Evolutionary conservation across 1,139 yeast genomes (phyloP).

Genomic region (Insectozyma bohioensis): DNA sequence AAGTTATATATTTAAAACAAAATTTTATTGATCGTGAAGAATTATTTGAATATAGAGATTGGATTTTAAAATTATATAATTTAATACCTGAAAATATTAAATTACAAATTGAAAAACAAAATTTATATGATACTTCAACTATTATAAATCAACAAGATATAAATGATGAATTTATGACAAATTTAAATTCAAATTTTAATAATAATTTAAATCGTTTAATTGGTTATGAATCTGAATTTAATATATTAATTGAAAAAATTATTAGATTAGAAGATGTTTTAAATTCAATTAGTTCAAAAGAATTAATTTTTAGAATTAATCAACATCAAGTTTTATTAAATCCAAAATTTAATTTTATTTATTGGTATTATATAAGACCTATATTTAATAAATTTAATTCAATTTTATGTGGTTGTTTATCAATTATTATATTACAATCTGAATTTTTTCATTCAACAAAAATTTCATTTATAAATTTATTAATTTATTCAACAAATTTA

Average conservation of each 20-base stretch:
- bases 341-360: conserved; percentile 28
- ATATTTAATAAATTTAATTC: conserved; percentile 40
- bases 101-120: conserved; percentile 36
- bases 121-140: conserved; percentile 20
- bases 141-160: conserved; percentile 29
- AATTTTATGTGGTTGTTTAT: conserved; percentile 34
- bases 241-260: conserved; percentile 31
- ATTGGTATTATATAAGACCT: conserved; percentile 48
- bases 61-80: conserved; percentile 36
- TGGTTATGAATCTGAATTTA: conserved; percentile 45
- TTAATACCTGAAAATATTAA: conserved; percentile 37
- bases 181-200: conserved; percentile 39
- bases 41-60: conserved; percentile 38
- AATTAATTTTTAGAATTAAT: conserved; percentile 28
- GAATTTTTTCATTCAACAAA: conserved; percentile 73
- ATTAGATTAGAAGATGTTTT: conserved; percentile 43
- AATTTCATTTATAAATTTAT: conserved; percentile 58
- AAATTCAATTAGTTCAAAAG: conserved; percentile 34
- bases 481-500: conserved; percentile 29
- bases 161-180: conserved; percentile 32
- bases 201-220: conserved; percentile 35
- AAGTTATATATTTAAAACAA: conserved; percentile 50
- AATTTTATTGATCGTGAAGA: conserved; percentile 32
- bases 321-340: conserved; percentile 20
- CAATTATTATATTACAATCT: conserved; percentile 63